A percentile compares a stretch with the other conserved stretches of the same genome.
Evolutionary conservation across 1,284 basidiomycete genomes (phyloP).

Genomic region (Ceratobasidium sp.): DNA sequence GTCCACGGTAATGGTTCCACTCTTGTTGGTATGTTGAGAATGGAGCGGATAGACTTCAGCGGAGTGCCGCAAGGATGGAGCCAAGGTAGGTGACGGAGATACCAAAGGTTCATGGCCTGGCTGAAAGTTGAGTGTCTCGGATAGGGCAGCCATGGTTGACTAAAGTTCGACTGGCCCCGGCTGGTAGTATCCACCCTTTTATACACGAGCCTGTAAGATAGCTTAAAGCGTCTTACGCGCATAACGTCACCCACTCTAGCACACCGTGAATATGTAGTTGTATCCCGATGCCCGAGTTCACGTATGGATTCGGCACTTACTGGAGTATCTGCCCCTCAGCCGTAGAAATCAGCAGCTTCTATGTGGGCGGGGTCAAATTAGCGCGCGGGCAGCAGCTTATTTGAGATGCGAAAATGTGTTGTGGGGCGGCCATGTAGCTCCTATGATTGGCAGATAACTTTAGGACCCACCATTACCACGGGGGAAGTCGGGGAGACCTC

Average conservation of each 20-base stretch:
- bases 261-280: not conserved
- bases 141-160: constrained; percentile 5
- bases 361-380: constrained; percentile 1
- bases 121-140: constrained; percentile 20
- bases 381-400: not conserved
- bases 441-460: constrained; percentile 21
- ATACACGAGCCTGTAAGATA: not conserved
- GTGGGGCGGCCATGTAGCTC: not conserved
- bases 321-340: not conserved
- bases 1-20: not conserved
- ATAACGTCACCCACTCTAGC: not conserved
- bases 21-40: not conserved
- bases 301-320: not conserved
- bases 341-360: constrained; percentile 3
- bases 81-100: constrained; percentile 36
- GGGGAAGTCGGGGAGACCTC: not conserved
- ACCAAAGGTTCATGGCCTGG: not conserved
- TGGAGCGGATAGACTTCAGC: not conserved
- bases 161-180: too few relatives aligned
- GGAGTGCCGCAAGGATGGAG: constrained; percentile 37
- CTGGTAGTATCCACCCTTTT: not conserved
- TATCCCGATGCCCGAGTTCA: not conserved
- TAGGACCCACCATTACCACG: not conserved
- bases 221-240: not conserved
- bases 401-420: not conserved